A percentile compares a stretch with the other conserved stretches of the same genome.
Evolutionary conservation across 441 rosid genomes (phyloP).

Genomic region (Biscutella laevigata): DNA sequence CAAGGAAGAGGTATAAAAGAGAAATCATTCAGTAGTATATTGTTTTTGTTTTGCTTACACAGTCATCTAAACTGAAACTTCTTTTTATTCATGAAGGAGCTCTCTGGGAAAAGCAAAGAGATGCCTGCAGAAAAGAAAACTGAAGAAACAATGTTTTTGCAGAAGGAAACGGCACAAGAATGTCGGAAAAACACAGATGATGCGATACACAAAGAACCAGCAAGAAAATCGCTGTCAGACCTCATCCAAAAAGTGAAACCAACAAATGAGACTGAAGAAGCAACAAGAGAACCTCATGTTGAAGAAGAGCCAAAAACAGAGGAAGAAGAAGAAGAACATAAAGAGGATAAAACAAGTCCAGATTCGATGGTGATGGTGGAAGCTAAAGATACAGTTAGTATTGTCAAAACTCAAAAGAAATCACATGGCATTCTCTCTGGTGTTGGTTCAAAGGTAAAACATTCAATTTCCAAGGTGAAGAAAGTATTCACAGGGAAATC

Average conservation of each 20-base stretch:
- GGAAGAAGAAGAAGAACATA: constrained; percentile 44
- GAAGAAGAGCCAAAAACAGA: constrained; percentile 42
- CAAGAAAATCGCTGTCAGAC: constrained; percentile 29
- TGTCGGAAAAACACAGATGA: constrained; percentile 18
- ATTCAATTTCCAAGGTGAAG: constrained; percentile 84
- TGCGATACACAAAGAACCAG: constrained; percentile 27
- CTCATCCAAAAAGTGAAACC: constrained; percentile 25
- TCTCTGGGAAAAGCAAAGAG: not conserved
- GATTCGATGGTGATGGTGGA: constrained; percentile 62
- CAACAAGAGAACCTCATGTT: constrained; percentile 12
- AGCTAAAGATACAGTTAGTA: constrained; percentile 46
- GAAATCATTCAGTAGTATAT: not conserved
- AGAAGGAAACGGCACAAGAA: constrained; percentile 22
- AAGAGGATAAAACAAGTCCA: constrained; percentile 42
- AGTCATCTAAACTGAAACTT: not conserved
- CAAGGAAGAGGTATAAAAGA: constrained; percentile 12
- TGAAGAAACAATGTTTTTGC: constrained; percentile 19
- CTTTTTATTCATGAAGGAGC: too few species aligned
- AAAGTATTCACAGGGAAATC: constrained; percentile 84
- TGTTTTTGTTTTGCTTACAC: not conserved
- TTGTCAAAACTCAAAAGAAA: constrained; percentile 55
- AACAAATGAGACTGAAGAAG: constrained; percentile 23
- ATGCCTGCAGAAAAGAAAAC: constrained; percentile 14
- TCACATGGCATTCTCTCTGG: constrained; percentile 72
- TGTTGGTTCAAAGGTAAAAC: constrained; percentile 84